phyloP scores from a whole-genome alignment of 1,284 basidiomycete species.

The Rhodotorula mucilaginosa region DNA sequence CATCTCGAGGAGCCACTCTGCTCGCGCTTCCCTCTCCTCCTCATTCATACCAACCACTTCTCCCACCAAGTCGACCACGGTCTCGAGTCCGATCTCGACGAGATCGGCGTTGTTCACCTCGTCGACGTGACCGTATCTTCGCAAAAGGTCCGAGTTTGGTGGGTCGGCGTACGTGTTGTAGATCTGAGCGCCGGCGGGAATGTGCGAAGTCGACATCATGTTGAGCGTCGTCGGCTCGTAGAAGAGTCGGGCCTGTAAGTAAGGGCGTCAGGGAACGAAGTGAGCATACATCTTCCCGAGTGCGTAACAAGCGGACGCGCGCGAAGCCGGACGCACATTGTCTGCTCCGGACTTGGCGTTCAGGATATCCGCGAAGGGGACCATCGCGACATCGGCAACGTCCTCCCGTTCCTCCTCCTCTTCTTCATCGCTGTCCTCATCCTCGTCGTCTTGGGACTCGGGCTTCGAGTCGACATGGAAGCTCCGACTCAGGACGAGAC shows the following conservation, averaged over 20 bases:
- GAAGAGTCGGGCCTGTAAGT: conserved; percentile 72
- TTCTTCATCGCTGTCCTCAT: conserved; percentile 48
- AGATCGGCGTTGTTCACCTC: conserved; percentile 82
- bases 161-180: conserved; percentile 91
- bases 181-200: conserved; percentile 81
- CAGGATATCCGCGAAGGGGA: conserved; percentile 90
- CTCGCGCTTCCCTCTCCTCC: conserved; percentile 57
- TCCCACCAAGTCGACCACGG: conserved; percentile 61
- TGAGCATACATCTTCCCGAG: too few species aligned
- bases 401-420: conserved; percentile 62
- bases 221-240: conserved; percentile 69
- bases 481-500: conserved; percentile 85
- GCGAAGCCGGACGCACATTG: conserved; percentile 60
- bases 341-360: conserved; percentile 73
- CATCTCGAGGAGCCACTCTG: conserved; percentile 88
- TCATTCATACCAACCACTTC: conserved; percentile 41
- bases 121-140: conserved; percentile 93
- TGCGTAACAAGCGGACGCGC: too few species aligned
- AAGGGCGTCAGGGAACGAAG: background rate
- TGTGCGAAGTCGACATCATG: conserved; percentile 76
- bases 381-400: conserved; percentile 75
- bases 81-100: conserved; percentile 76
- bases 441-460: conserved; percentile 46
- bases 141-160: conserved; percentile 89
- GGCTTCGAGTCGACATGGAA: conserved; percentile 64